Conservation (phyloP, 495 filamentous ascomycete species). For the Hyaloscypha variabilis region DNA sequence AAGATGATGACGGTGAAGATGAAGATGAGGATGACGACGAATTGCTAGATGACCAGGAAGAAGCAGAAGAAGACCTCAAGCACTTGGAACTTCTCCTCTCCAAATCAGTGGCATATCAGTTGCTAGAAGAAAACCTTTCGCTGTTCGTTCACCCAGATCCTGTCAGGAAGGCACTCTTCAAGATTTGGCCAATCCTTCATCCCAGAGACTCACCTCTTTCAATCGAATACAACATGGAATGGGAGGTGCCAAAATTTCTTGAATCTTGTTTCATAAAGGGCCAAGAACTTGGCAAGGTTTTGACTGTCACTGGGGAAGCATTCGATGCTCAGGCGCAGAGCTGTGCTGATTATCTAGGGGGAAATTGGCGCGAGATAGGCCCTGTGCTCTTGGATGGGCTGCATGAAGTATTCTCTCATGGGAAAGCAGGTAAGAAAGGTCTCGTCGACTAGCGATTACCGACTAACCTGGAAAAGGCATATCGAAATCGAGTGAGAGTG, state of each 20-base stretch:
- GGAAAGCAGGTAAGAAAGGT: neutral
- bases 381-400: neutral
- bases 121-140: neutral
- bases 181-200: constrained; percentile 3
- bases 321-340: constrained; percentile 12
- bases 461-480: neutral
- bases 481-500: neutral
- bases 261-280: neutral
- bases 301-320: constrained; percentile 16
- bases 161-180: neutral
- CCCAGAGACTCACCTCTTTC: neutral
- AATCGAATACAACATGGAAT: neutral
- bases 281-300: neutral
- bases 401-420: neutral
- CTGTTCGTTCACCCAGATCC: neutral
- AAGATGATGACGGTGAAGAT: neutral
- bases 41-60: neutral
- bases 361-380: neutral
- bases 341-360: constrained; percentile 12
- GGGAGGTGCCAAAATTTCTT: constrained; percentile 9
- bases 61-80: neutral
- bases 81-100: neutral
- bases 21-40: neutral
- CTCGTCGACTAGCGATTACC: neutral
- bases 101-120: neutral